These are phyloP conservation scores for Alternaria tenuissima DNA, from an alignment of 2,329 filamentous ascomycete species.

Conservation along the genomic window DNA sequence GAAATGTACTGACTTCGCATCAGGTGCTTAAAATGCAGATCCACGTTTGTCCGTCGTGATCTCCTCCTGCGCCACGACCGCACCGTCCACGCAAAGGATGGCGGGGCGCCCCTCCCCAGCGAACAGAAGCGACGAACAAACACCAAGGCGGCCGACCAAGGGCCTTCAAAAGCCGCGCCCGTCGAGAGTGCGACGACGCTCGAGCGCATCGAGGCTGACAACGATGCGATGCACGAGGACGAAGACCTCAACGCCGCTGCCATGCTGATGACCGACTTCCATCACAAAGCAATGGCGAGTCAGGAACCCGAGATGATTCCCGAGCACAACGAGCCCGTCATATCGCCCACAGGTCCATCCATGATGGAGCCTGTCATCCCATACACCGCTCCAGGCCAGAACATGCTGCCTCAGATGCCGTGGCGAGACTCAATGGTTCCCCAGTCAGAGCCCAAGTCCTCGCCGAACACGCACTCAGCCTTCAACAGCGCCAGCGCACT, in stretches of 20 bases:
- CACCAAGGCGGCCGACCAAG: slow-evolving; percentile 63
- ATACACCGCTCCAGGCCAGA: slow-evolving; percentile 73
- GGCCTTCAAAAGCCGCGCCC: slow-evolving; percentile 76
- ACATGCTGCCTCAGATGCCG: slow-evolving; percentile 83
- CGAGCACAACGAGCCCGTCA: slow-evolving; percentile 69
- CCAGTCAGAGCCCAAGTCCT: slow-evolving; percentile 76
- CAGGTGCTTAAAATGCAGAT: slow-evolving; percentile 85
- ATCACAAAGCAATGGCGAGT: slow-evolving; percentile 90
- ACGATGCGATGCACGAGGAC: slow-evolving; percentile 84
- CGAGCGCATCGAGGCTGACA: slow-evolving; percentile 91
- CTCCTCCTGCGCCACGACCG: slow-evolving; percentile 95
- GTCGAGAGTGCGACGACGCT: slow-evolving; percentile 86
- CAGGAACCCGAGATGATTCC: slow-evolving; percentile 65
- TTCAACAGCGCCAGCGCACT: slow-evolving; percentile 67
- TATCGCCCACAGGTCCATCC: slow-evolving; percentile 74
- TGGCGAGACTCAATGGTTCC: slow-evolving; percentile 93
- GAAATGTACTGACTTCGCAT: not conserved
- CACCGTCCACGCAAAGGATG: slow-evolving; percentile 98
- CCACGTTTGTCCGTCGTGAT: slow-evolving; percentile 97
- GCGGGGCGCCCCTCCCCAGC: slow-evolving; percentile 89
- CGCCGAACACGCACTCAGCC: slow-evolving; percentile 69
- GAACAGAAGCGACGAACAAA: slow-evolving; percentile 87
- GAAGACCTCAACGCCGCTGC: slow-evolving; percentile 97
- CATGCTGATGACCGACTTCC: slow-evolving; percentile 98
- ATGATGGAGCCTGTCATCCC: slow-evolving; percentile 80